Evolutionary conservation across 148 eudicot genomes (phyloP).

Genomic region (Heliosperma pusillum): DNA sequence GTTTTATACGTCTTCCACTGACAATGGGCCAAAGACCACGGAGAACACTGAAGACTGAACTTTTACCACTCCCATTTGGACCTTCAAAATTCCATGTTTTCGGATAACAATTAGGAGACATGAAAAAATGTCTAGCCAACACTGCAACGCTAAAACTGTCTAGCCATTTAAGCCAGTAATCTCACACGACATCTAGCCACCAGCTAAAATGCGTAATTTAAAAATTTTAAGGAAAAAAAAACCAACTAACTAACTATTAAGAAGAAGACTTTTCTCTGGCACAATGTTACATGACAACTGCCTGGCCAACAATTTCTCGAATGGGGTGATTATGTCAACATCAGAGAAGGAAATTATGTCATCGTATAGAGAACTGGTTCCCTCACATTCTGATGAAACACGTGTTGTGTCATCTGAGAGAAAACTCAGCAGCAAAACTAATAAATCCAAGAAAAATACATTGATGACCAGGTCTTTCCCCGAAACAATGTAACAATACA

Average conservation of each 20-base stretch:
- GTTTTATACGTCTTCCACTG: slow-evolving; percentile 64
- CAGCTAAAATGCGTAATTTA: background rate
- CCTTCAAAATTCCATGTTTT: slow-evolving; percentile 40
- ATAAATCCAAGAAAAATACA: background rate
- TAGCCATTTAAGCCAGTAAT: background rate
- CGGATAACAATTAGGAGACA: slow-evolving; percentile 15
- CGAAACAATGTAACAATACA: slow-evolving; percentile 4
- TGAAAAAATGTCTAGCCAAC: background rate
- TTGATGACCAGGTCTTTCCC: background rate
- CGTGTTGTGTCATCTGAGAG: slow-evolving; percentile 44
- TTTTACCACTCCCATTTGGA: slow-evolving; percentile 98
- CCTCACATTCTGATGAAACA: slow-evolving; percentile 31
- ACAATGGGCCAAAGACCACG: slow-evolving; percentile 91
- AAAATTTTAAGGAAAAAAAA: slow-evolving; percentile 1
- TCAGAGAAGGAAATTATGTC: slow-evolving; percentile 63
- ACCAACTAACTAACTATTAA: slow-evolving; percentile 92
- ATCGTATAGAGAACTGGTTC: slow-evolving; percentile 33
- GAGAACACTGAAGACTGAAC: slow-evolving; percentile 91
- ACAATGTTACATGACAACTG: slow-evolving; percentile 65
- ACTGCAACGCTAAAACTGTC: background rate
- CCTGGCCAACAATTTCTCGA: slow-evolving; percentile 73
- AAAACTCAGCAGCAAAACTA: background rate
- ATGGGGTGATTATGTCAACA: slow-evolving; percentile 85
- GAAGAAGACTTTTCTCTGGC: slow-evolving; percentile 82
- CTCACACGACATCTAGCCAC: background rate